These are phyloP conservation scores for Dendrocalamus sinicus DNA, from an alignment of 176 grass and related monocot species.

Conservation along the genomic window DNA sequence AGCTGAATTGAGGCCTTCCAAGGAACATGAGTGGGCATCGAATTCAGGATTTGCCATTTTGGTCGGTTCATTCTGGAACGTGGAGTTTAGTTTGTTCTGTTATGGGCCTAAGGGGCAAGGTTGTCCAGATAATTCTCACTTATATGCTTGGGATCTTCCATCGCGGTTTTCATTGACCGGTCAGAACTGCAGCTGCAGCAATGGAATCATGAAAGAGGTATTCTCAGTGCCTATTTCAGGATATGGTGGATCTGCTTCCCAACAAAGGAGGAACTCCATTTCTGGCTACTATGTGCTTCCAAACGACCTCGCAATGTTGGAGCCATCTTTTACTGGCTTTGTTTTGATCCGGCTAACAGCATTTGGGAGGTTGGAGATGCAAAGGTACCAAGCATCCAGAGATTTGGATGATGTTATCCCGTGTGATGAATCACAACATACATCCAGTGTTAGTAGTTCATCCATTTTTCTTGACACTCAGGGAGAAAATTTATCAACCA, in stretches of 20 bases:
- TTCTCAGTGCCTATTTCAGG: constrained; percentile 45
- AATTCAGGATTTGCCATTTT: constrained; percentile 77
- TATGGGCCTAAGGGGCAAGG: constrained; percentile 63
- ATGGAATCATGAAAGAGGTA: constrained; percentile 54
- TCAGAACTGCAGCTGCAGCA: constrained; percentile 39
- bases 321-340: constrained; percentile 61
- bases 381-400: constrained; percentile 51
- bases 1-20: constrained; percentile 62
- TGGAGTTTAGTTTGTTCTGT: constrained; percentile 66
- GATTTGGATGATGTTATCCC: constrained; percentile 38
- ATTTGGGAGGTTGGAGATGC: constrained; percentile 77
- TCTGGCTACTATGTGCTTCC: constrained; percentile 73
- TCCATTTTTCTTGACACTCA: constrained; percentile 32
- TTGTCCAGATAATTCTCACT: constrained; percentile 36
- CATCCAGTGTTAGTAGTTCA: constrained; percentile 38
- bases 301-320: constrained; percentile 30
- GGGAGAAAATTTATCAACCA: constrained; percentile 25
- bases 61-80: constrained; percentile 67
- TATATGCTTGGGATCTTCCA: constrained; percentile 73
- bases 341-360: constrained; percentile 67
- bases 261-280: constrained; percentile 46
- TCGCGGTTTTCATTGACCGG: constrained; percentile 61
- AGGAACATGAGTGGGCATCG: constrained; percentile 55
- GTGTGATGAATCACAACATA: constrained; percentile 51
- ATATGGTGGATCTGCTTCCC: constrained; percentile 33